These are phyloP conservation scores for Mycena sanguinolenta DNA, from an alignment of 768 basidiomycete species.

Conservation along the genomic window DNA sequence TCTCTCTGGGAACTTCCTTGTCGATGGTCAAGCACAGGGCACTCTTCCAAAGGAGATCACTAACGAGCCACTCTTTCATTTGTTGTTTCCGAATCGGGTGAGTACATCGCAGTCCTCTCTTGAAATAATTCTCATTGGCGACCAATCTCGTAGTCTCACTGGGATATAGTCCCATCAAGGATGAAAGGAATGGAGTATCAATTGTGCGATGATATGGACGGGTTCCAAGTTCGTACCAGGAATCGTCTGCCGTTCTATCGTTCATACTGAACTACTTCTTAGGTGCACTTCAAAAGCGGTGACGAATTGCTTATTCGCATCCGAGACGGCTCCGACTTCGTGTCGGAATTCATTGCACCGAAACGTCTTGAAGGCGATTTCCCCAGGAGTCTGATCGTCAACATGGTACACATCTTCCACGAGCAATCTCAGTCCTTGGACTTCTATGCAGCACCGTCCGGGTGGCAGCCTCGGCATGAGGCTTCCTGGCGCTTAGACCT, in stretches of 20 bases:
- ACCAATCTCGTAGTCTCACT: background rate
- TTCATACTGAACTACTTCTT: background rate
- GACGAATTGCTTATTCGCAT: conserved; percentile 17
- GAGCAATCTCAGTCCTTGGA: conserved; percentile 5
- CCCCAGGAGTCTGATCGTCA: background rate
- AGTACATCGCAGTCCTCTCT: background rate
- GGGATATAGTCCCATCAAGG: conserved; percentile 17
- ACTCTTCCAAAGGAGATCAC: conserved; percentile 52
- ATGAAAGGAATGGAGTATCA: conserved; percentile 29
- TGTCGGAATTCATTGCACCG: conserved; percentile 22
- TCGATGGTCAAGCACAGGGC: conserved; percentile 56
- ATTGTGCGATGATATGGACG: conserved; percentile 11
- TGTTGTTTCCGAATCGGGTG: conserved; percentile 21
- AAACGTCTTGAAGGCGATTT: conserved; percentile 20
- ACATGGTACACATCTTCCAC: conserved; percentile 22
- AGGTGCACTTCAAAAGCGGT: conserved; percentile 23
- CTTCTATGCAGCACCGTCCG: background rate
- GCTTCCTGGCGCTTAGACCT: conserved; percentile 13
- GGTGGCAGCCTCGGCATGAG: conserved; percentile 3
- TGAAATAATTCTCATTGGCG: background rate
- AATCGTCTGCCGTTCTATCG: background rate
- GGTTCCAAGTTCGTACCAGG: conserved; percentile 24
- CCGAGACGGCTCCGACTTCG: background rate
- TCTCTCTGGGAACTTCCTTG: conserved; percentile 54
- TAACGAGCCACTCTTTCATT: conserved; percentile 43